A percentile compares a stretch with the other conserved stretches of the same genome.
phyloP scores from a whole-genome alignment of 495 filamentous ascomycete species.

The Aspergillus conjunctus region DNA sequence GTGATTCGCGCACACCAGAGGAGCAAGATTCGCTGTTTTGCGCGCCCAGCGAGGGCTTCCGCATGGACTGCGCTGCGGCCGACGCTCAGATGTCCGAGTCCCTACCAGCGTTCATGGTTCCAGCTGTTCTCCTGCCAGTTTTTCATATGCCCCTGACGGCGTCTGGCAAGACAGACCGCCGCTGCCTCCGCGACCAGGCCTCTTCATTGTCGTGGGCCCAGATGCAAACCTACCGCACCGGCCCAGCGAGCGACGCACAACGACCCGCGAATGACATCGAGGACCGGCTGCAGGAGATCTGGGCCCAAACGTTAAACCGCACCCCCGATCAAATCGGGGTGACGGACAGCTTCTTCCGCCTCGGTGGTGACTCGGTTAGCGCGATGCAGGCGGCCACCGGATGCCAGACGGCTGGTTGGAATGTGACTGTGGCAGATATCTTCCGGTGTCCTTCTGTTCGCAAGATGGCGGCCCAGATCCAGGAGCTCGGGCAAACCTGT shows the following conservation, averaged over 20 bases:
- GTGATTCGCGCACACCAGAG: neutral
- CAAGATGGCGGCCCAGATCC: neutral
- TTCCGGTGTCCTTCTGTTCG: constrained; percentile 2
- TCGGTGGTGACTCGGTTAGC: constrained; percentile 44
- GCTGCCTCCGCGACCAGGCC: constrained; percentile 18
- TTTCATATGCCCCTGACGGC: constrained; percentile 37
- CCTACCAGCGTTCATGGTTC: constrained; percentile 48
- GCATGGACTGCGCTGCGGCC: neutral
- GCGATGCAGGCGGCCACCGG: constrained; percentile 6
- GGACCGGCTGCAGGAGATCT: constrained; percentile 27
- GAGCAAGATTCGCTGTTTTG: neutral
- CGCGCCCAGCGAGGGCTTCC: neutral
- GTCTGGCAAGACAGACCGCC: constrained; percentile 45
- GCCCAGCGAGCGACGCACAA: neutral
- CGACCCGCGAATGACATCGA: constrained; percentile 15
- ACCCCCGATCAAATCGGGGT: constrained; percentile 26
- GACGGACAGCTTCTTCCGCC: constrained; percentile 38
- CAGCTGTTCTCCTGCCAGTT: constrained; percentile 38
- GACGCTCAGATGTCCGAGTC: neutral
- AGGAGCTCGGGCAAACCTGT: neutral
- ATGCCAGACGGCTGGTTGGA: neutral
- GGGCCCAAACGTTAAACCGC: constrained; percentile 25
- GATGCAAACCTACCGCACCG: neutral
- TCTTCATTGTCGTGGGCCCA: constrained; percentile 13
- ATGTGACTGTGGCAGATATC: constrained; percentile 3